Percentiles rank a stretch among this genome's conserved stretches.
These are phyloP conservation scores for Podila epicladia DNA, from an alignment of 192 early-diverging fungal species.

Conservation along the genomic window DNA sequence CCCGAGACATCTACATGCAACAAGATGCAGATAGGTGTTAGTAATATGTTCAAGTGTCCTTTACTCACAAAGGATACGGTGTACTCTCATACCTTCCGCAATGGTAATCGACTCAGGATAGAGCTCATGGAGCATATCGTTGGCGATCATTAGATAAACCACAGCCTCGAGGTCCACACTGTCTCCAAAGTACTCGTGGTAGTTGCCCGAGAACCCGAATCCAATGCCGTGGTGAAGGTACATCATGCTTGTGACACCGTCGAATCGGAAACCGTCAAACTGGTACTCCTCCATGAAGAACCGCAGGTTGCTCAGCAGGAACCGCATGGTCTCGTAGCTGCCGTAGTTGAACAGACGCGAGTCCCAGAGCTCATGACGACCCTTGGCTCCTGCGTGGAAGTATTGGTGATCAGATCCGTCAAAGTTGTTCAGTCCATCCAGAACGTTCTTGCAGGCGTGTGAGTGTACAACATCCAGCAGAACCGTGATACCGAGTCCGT, in stretches of 20 bases:
- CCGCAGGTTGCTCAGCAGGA: conserved; percentile 91
- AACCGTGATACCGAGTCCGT: conserved; percentile 85
- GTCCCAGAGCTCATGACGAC: conserved; percentile 93
- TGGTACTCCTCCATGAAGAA: conserved; percentile 90
- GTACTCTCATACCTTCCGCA: conserved; percentile 76
- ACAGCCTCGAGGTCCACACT: conserved; percentile 84
- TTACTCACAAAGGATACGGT: no score
- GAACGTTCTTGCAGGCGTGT: conserved; percentile 92
- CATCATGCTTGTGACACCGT: conserved; percentile 96
- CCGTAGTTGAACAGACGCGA: conserved; percentile 94
- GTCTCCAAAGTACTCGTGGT: conserved; percentile 92
- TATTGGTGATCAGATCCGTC: conserved; percentile 96
- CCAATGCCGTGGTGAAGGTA: conserved; percentile 95
- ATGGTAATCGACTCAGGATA: conserved; percentile 86
- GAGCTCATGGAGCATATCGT: conserved; percentile 71
- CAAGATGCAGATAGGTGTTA: background rate
- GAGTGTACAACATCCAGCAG: conserved; percentile 95
- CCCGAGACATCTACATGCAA: conserved; percentile 88
- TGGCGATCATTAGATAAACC: conserved; percentile 84
- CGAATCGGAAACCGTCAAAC: conserved; percentile 98
- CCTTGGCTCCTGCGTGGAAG: conserved; percentile 88
- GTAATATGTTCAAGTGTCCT: no score
- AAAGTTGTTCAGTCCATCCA: conserved; percentile 93
- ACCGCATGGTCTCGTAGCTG: conserved; percentile 87
- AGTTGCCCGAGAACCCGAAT: conserved; percentile 89